These are phyloP conservation scores for Boletus insuetus DNA, from an alignment of 768 basidiomycete species.

Conservation along the genomic window DNA sequence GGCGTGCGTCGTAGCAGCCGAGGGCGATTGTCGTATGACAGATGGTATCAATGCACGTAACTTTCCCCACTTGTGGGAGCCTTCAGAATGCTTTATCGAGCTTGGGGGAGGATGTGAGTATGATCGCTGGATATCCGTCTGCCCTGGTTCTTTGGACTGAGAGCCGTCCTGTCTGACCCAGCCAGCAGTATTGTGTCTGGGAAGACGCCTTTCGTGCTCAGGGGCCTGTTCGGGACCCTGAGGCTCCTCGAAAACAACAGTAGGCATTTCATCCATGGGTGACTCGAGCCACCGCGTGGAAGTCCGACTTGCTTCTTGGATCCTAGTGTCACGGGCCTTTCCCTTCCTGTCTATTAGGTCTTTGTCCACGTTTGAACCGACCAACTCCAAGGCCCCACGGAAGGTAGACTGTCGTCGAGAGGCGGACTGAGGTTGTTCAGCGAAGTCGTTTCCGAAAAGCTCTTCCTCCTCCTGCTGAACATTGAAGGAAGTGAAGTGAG, in stretches of 20 bases:
- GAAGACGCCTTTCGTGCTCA: constrained; percentile 25
- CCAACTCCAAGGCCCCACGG: constrained; percentile 59
- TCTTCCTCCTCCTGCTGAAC: constrained; percentile 28
- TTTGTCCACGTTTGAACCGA: constrained; percentile 31
- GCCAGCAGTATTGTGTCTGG: constrained; percentile 6
- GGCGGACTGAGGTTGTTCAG: constrained; percentile 32
- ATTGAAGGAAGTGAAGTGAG: constrained; percentile 23
- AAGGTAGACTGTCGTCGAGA: constrained; percentile 47
- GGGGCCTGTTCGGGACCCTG: constrained; percentile 19
- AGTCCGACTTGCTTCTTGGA: constrained; percentile 52
- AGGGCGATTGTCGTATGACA: constrained; percentile 39
- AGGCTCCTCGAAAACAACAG: constrained; percentile 29
- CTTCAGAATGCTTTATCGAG: constrained; percentile 18
- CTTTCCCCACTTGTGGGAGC: constrained; percentile 55
- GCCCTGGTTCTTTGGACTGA: constrained; percentile 3
- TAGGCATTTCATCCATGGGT: constrained; percentile 45
- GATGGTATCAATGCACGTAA: constrained; percentile 66
- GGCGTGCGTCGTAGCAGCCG: constrained; percentile 40
- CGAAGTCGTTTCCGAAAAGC: constrained; percentile 30
- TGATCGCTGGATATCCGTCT: constrained; percentile 14
- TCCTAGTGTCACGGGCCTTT: constrained; percentile 48
- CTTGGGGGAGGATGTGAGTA: constrained; percentile 30
- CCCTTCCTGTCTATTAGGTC: constrained; percentile 50
- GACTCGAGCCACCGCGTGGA: constrained; percentile 55
- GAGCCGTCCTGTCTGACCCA: neutral